Base-by-base conservation (phyloP, 2,329 filamentous ascomycete genomes). In the Neopestalotiopsis sp. region DNA sequence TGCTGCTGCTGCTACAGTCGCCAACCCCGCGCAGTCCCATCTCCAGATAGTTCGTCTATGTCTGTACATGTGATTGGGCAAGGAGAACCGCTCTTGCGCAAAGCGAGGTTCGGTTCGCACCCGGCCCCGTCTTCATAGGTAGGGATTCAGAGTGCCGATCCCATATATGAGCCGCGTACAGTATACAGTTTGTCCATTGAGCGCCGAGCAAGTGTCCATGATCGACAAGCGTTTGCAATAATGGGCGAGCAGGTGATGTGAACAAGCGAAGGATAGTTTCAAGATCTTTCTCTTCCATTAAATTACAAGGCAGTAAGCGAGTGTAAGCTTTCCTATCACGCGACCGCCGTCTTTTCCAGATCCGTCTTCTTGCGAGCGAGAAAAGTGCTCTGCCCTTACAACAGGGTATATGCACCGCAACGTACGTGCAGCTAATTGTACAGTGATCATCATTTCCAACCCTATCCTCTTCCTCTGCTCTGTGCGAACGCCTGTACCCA, bases 241-340 rank as follows among this genome's bases (percentile, higher is more conserved):
- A 10, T 30, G 28, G 12, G 24, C 7, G 42, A 28, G 24, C 24
- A 38, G 59, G 34, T 62, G 28, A 40, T 17, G 59, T 34, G 17
- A 52, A 52, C 45, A 24, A 20, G 42, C 13, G 34, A 17, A 60
- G 34, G 59, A 45, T 49, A 56, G 32, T 67, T 67, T 34, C 38
- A 40, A 63, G 60, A 61, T 67, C 14, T 32, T 57, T 66, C 64
- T 69, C 64, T 69, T 67, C 49, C 52, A 69, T 69, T 69, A 69
- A 42, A 68, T 68, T 70, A 70, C 66, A 70, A 56, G 69, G 66
- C 69, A 70, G 66, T 70, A 70, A 52, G 69, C 69, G 69, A 70
- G 66, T 70, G 69, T 70, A 66, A 64, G 60, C 24, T 57, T 62
- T 70, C 66, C 63, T 24, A 49, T 69, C 68, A 67, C 52, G 42